Conservation (phyloP, 1,284 basidiomycete species). For the Cutaneotrichosporon cavernicola region DNA sequence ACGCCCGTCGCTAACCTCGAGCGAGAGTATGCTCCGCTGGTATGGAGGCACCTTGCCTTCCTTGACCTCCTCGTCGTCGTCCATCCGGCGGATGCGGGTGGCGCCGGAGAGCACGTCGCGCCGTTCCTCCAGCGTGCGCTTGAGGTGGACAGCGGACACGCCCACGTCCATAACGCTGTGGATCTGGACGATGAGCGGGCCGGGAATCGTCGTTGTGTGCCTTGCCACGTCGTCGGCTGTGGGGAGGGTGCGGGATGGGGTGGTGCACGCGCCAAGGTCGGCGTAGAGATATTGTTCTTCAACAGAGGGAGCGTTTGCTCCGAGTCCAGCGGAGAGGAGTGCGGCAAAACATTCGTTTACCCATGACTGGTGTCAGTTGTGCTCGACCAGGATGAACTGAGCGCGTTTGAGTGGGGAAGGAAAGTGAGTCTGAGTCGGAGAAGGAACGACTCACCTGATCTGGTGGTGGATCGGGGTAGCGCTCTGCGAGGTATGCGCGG, state of each 20-base stretch:
- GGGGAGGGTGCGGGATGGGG: constrained; percentile 19
- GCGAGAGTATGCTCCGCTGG: constrained; percentile 46
- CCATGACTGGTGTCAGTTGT: constrained; percentile 33
- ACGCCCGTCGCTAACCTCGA: constrained; percentile 49
- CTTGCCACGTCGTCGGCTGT: constrained; percentile 19
- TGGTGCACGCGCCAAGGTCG: constrained; percentile 37
- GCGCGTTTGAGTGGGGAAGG: neutral
- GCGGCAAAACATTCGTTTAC: constrained; percentile 33
- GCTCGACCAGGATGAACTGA: neutral
- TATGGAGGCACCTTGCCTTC: constrained; percentile 41
- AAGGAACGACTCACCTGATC: neutral
- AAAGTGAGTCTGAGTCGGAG: constrained; percentile 4
- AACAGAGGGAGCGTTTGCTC: constrained; percentile 26
- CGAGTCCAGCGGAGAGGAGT: constrained; percentile 30
- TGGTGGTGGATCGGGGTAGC: constrained; percentile 6
- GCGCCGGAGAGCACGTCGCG: constrained; percentile 47
- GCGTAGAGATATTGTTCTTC: constrained; percentile 41
- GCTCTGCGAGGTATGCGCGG: constrained; percentile 1
- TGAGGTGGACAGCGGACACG: constrained; percentile 45
- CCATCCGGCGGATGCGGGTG: constrained; percentile 45
- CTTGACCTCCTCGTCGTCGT: constrained; percentile 36
- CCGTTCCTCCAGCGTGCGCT: constrained; percentile 45
- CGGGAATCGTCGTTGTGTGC: constrained; percentile 34
- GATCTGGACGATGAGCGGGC: constrained; percentile 42
- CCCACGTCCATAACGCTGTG: constrained; percentile 45